These are phyloP conservation scores for Plasmodium malariae DNA, from an alignment of 169 alveolate genomes.

Conservation along the genomic window DNA sequence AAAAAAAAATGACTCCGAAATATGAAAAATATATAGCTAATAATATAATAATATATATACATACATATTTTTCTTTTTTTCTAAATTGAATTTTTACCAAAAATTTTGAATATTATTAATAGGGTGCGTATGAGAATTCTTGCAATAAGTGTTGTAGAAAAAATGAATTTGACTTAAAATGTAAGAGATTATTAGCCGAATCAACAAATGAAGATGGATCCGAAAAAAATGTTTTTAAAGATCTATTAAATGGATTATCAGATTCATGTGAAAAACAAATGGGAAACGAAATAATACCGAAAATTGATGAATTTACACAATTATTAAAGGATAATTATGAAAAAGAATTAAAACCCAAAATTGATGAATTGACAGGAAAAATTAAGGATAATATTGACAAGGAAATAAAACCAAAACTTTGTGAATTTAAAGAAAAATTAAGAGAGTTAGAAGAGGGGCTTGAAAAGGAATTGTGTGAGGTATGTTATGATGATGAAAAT, in stretches of 20 bases:
- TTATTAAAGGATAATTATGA: conserved; percentile 1
- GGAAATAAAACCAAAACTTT: background rate
- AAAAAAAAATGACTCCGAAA: too few species aligned
- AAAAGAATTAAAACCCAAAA: conserved; percentile 14
- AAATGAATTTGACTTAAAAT: conserved; percentile 1
- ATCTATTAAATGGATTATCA: background rate
- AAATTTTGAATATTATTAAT: too few species aligned
- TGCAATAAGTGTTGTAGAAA: background rate
- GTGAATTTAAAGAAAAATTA: conserved; percentile 7
- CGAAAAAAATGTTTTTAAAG: background rate
- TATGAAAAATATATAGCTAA: too few species aligned
- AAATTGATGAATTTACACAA: conserved; percentile 14
- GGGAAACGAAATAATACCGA: conserved; percentile 15
- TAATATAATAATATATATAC: too few species aligned
- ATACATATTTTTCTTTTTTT: background rate
- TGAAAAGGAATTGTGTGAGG: background rate
- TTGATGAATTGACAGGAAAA: conserved; percentile 8
- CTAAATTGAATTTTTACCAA: background rate
- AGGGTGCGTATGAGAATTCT: background rate
- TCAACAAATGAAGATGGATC: conserved; percentile 9
- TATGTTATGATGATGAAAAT: background rate
- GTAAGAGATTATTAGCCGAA: conserved; percentile 25
- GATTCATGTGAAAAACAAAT: conserved; percentile 1
- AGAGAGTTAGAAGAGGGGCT: conserved; percentile 10
- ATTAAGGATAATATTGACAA: background rate